Evolutionary conservation across 176 grass and related monocot species (phyloP).

Genomic region (Tillandsia leiboldiana): DNA sequence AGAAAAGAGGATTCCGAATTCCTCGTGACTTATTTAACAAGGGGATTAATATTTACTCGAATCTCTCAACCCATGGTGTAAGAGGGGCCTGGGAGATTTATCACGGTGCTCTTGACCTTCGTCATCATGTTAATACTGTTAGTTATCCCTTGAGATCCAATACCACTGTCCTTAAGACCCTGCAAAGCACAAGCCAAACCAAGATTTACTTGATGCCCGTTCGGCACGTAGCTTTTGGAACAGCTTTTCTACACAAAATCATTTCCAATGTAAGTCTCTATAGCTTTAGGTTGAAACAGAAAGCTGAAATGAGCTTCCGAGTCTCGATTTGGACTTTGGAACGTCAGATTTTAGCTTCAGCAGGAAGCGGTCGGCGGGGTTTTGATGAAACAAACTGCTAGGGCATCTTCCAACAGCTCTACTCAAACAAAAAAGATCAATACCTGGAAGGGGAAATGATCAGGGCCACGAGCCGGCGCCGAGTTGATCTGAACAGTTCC

Average conservation of each 20-base stretch:
- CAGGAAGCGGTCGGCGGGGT: neutral
- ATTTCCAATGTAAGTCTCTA: no score
- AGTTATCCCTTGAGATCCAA: conserved; percentile 93
- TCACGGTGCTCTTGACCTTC: conserved; percentile 93
- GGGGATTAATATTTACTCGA: conserved; percentile 9
- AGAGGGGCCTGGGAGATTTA: conserved; percentile 80
- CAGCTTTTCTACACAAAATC: no score
- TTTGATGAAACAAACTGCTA: neutral
- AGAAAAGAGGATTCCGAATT: conserved; percentile 12
- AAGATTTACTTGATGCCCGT: no score
- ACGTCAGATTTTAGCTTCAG: no score
- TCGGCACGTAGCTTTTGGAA: no score
- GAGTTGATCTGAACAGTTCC: conserved; percentile 99
- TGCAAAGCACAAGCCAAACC: conserved; percentile 16
- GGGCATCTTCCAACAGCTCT: no score
- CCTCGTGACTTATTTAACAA: conserved; percentile 14
- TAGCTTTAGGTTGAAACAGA: no score
- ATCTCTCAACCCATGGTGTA: conserved; percentile 82
- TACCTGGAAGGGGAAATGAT: conserved; percentile 99
- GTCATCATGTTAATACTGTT: conserved; percentile 99
- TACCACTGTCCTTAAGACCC: conserved; percentile 96
- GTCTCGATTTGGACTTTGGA: no score
- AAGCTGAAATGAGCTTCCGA: no score
- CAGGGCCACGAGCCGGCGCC: conserved; percentile 85
- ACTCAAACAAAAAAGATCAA: neutral